These are phyloP conservation scores for Microdochium nivale DNA, from an alignment of 2,329 filamentous ascomycete genomes.

Conservation along the genomic window DNA sequence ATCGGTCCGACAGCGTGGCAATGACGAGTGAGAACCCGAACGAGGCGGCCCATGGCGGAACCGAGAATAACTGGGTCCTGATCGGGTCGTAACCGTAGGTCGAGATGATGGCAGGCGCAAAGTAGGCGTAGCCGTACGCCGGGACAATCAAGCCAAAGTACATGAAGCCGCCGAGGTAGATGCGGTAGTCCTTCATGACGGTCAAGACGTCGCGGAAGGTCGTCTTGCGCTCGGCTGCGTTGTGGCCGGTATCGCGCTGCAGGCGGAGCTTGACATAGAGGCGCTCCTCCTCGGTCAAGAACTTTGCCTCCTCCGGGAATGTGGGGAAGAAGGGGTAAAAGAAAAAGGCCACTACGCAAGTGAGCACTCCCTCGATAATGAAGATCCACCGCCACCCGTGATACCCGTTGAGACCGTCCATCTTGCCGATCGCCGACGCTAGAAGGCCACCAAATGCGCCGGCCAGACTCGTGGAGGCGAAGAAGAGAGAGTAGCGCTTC, in stretches of 20 bases:
- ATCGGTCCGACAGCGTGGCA: constrained; percentile 62
- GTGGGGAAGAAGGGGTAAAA: constrained; percentile 65
- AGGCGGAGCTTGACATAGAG: constrained; percentile 58
- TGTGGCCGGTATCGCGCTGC: constrained; percentile 58
- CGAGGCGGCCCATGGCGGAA: constrained; percentile 55
- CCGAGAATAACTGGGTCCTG: constrained; percentile 47
- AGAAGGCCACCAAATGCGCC: constrained; percentile 82
- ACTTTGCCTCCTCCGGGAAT: constrained; percentile 68
- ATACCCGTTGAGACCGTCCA: constrained; percentile 64
- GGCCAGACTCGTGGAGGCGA: constrained; percentile 70
- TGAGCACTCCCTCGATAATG: constrained; percentile 62
- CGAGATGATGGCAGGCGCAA: constrained; percentile 62
- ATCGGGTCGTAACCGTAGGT: constrained; percentile 55
- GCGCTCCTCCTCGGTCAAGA: constrained; percentile 63
- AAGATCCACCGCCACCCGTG: constrained; percentile 76
- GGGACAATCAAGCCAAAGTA: constrained; percentile 75
- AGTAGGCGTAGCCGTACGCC: constrained; percentile 72
- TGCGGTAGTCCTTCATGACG: constrained; percentile 66
- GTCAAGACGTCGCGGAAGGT: constrained; percentile 47
- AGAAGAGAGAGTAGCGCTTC: constrained; percentile 90
- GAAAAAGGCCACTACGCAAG: constrained; percentile 27
- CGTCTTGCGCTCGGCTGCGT: constrained; percentile 53
- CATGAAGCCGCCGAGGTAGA: constrained; percentile 69
- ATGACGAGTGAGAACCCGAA: constrained; percentile 73
- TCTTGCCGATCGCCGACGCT: constrained; percentile 81